Conservation (phyloP, 495 filamentous ascomycete species). For the Xylaria intraflava region DNA sequence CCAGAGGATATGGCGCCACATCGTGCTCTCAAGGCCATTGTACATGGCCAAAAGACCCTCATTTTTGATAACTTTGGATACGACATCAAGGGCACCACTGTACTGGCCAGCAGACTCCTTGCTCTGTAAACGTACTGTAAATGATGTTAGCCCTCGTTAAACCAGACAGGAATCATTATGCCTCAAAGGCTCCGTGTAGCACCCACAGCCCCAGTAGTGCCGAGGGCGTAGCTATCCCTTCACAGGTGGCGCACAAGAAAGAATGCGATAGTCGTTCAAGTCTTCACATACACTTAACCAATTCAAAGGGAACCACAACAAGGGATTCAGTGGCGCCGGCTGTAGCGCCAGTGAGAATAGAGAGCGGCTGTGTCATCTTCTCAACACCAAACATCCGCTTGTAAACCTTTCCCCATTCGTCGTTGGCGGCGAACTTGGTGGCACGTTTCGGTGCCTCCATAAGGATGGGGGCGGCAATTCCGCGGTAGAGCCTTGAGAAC, state of each 20-base stretch:
- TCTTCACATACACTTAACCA: slow-evolving; percentile 59
- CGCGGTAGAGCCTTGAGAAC: slow-evolving; percentile 84
- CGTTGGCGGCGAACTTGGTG: slow-evolving; percentile 98
- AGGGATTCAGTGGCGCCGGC: slow-evolving; percentile 95
- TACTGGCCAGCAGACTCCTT: slow-evolving; percentile 91
- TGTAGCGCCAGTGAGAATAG: slow-evolving; percentile 84
- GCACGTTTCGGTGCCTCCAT: slow-evolving; percentile 99
- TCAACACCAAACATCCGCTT: slow-evolving; percentile 69
- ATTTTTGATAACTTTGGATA: slow-evolving; percentile 67
- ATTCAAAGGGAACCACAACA: slow-evolving; percentile 91
- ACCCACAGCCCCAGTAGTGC: not conserved
- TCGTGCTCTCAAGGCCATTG: slow-evolving; percentile 90
- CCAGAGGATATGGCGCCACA: slow-evolving; percentile 97
- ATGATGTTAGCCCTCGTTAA: not conserved
- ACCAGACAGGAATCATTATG: not conserved
- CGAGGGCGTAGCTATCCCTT: slow-evolving; percentile 57
- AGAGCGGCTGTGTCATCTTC: slow-evolving; percentile 85
- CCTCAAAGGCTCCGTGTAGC: not conserved
- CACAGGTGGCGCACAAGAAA: slow-evolving; percentile 69
- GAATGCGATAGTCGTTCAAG: slow-evolving; percentile 41
- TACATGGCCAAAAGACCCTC: slow-evolving; percentile 89
- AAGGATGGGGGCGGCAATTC: slow-evolving; percentile 89
- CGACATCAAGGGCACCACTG: slow-evolving; percentile 85
- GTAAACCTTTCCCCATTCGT: slow-evolving; percentile 93
- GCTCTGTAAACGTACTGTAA: slow-evolving; percentile 80